These are phyloP conservation scores for Sporothrix dimorphospora DNA, from an alignment of 2,329 filamentous ascomycete genomes.

Conservation along the genomic window DNA sequence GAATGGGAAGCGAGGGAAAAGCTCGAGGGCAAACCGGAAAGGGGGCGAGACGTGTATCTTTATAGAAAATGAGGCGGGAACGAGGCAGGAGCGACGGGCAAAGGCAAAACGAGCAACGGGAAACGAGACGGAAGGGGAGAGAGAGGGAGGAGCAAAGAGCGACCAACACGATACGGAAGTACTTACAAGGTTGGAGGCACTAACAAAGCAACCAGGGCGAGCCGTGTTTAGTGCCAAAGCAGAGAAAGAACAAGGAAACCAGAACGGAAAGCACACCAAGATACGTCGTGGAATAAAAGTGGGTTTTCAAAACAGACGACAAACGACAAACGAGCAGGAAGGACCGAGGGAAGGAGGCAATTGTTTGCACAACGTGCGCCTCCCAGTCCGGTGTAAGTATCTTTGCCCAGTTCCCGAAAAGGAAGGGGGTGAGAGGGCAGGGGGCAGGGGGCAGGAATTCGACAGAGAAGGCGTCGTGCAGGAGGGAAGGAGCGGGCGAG, in stretches of 20 bases:
- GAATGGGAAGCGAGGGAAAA: background rate
- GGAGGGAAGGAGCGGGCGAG: background rate
- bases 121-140: background rate
- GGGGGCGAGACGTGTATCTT: slow-evolving; percentile 21
- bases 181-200: slow-evolving; percentile 10
- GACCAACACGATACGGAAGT: slow-evolving; percentile 13
- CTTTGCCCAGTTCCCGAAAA: background rate
- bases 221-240: slow-evolving; percentile 4
- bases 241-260: slow-evolving; percentile 9
- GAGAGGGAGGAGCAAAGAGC: background rate
- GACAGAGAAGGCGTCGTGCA: background rate
- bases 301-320: slow-evolving; percentile 14
- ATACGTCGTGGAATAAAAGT: slow-evolving; percentile 8
- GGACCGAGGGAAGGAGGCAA: background rate
- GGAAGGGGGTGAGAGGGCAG: background rate
- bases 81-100: slow-evolving; percentile 5
- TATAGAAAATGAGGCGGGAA: slow-evolving; percentile 14
- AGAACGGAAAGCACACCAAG: slow-evolving; percentile 7
- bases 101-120: slow-evolving; percentile 8
- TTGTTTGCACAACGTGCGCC: slow-evolving; percentile 2
- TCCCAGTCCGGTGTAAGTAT: slow-evolving; percentile 21
- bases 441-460: background rate
- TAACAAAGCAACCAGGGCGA: slow-evolving; percentile 17
- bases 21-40: background rate
- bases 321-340: background rate